Base-by-base conservation (phyloP, 2,329 filamentous ascomycete species). In the Botryosphaeria dothidea region DNA sequence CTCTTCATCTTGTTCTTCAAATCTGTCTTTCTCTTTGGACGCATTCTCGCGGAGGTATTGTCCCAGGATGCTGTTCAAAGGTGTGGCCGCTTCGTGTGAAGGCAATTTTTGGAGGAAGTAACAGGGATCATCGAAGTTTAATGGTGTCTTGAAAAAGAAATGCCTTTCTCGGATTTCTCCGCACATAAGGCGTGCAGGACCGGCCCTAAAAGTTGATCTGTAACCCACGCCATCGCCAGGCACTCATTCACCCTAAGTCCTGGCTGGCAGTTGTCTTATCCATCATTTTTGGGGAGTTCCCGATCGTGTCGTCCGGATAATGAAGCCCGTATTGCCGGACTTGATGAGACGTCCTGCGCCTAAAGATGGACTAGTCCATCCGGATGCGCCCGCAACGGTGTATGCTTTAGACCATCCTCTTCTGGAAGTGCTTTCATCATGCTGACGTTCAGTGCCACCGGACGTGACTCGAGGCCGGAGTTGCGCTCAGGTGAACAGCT, bases 401-500 rank as follows among this genome's bases (percentile, higher is more conserved):
- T 25, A 46, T 46, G 41, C 25, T 45, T 45, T 23, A 6, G 8
- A 34, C 43, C 27, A 34, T 60, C 36, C 17, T 29, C 19, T 27
- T 46, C 29, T n/a, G 3, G 21, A 34, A 46, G 41, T 23, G 41
- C 38, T 34, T 46, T 60, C 9, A 46, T 36, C 56, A 60, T 15
- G 25, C 56, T 46, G 43, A 23, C 27, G 25, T 19, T 45, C 43
- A 21, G 19, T 7, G 38, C 46, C 56, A 60, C 56, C 29, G 25
- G 38, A 7, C 23, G 56, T 34, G 23, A 15, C 7, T 31, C 21
- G 54, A 58, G 38, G 54, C 21, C 19, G 25, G 41, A 6, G 25
- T 46, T 19, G 38, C 38, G n/a, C 51, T 64, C 38, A 64, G 13
- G 38, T 56, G 48, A 64, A 64, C n/a, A 56, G 25, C 38, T 64